phyloP scores from a whole-genome alignment of 495 filamentous ascomycete species.

The Letharia columbiana region DNA sequence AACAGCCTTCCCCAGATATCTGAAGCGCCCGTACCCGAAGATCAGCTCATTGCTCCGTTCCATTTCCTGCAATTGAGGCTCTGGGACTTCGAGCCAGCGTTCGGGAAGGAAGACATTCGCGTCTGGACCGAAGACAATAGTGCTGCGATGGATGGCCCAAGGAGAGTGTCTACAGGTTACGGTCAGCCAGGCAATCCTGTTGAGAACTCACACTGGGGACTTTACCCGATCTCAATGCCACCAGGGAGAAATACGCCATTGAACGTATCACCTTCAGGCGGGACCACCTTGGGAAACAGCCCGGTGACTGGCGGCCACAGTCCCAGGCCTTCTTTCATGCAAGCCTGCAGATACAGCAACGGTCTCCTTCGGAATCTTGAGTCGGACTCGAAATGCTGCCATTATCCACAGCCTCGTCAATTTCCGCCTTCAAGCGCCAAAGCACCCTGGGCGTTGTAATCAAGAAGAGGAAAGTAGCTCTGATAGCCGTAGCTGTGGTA shows the following conservation, averaged over 20 bases:
- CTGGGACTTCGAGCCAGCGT: constrained; percentile 45
- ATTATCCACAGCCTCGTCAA: constrained; percentile 33
- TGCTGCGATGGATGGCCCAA: constrained; percentile 43
- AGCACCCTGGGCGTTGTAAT: constrained; percentile 40
- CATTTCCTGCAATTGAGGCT: constrained; percentile 24
- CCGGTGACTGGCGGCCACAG: constrained; percentile 48
- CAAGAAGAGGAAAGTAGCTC: constrained; percentile 47
- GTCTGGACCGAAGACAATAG: constrained; percentile 52
- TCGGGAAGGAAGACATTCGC: constrained; percentile 54
- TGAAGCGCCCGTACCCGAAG: constrained; percentile 39
- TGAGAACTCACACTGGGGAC: neutral
- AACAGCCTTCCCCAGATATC: constrained; percentile 39
- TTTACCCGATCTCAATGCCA: constrained; percentile 40
- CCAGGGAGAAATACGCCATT: constrained; percentile 43
- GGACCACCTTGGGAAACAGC: constrained; percentile 38
- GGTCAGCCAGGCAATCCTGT: neutral
- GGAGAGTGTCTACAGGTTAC: constrained; percentile 23
- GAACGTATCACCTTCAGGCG: constrained; percentile 42
- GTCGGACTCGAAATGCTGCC: constrained; percentile 33
- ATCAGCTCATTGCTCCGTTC: constrained; percentile 28
- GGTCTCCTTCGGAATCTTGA: constrained; percentile 32
- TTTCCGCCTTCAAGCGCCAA: constrained; percentile 36
- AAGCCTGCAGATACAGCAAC: constrained; percentile 48
- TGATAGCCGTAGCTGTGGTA: constrained; percentile 52
- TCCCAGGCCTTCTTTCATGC: constrained; percentile 49